Conservation (phyloP, 75 land plant genomes). For the Chamaecyparis obtusa region DNA sequence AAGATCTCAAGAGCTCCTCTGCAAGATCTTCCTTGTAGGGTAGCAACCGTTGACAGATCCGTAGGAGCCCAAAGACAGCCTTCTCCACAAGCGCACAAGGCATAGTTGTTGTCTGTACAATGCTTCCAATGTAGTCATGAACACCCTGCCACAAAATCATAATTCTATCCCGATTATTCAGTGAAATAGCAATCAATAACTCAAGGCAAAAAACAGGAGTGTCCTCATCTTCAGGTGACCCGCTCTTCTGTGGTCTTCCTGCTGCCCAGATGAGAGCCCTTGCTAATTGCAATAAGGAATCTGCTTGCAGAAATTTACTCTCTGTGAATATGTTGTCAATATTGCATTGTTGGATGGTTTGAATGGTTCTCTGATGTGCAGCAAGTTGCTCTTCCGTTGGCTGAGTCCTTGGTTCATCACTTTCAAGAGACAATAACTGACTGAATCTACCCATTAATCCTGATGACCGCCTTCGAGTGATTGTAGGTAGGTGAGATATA, state of each 20-base stretch:
- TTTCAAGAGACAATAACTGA: conserved; percentile 75
- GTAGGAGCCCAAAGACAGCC: conserved; percentile 72
- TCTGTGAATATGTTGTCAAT: conserved; percentile 79
- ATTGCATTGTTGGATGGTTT: conserved; percentile 83
- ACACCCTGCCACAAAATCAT: conserved; percentile 71
- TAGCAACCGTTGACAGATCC: conserved; percentile 66
- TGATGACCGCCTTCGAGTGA: conserved; percentile 27
- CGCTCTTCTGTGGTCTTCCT: conserved; percentile 83
- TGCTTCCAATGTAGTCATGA: conserved; percentile 68
- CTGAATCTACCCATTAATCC: conserved; percentile 78
- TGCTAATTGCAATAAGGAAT: conserved; percentile 66
- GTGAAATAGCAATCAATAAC: conserved; percentile 53
- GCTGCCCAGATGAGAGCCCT: conserved; percentile 91
- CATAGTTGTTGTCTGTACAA: conserved; percentile 71
- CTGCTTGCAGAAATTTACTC: conserved; percentile 63
- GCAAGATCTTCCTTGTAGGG: conserved; percentile 49
- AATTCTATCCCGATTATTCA: conserved; percentile 67
- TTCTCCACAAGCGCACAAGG: conserved; percentile 90
- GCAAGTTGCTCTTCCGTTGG: conserved; percentile 55
- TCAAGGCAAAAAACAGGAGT: conserved; percentile 94
- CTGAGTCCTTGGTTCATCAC: conserved; percentile 41
- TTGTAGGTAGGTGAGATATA: conserved; percentile 25
- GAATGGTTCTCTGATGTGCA: conserved; percentile 76
- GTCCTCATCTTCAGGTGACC: conserved; percentile 88
- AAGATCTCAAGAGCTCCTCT: conserved; percentile 86